phyloP scores from a whole-genome alignment of 192 early-diverging fungal species.

The Gonapodya sp. region DNA sequence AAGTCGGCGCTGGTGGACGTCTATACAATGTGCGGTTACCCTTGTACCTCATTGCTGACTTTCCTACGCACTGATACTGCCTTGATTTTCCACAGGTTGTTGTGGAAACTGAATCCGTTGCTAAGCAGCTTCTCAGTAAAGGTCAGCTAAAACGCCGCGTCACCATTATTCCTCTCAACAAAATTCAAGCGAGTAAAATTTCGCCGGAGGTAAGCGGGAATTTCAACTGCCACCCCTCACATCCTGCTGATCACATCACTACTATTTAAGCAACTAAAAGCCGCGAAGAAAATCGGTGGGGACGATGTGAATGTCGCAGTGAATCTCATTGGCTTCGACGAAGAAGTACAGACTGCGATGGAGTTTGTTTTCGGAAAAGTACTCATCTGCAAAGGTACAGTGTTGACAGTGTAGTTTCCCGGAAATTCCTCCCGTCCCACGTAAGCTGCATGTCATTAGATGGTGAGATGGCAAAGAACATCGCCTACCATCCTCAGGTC shows the following conservation, averaged over 20 bases:
- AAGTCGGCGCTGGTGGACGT: slow-evolving; percentile 87
- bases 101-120: slow-evolving; percentile 79
- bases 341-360: slow-evolving; percentile 76
- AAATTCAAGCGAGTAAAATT: slow-evolving; percentile 56
- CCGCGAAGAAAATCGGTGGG: slow-evolving; percentile 72
- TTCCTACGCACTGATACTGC: neutral
- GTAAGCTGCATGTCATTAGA: too few relatives aligned
- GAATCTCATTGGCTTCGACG: slow-evolving; percentile 67
- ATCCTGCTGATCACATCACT: too few relatives aligned
- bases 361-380: slow-evolving; percentile 88
- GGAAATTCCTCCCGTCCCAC: too few relatives aligned
- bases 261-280: slow-evolving; percentile 37
- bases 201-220: slow-evolving; percentile 29
- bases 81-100: slow-evolving; percentile 53
- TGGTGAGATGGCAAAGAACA: slow-evolving; percentile 66
- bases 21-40: slow-evolving; percentile 70
- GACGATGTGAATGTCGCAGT: slow-evolving; percentile 85
- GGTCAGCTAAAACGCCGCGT: slow-evolving; percentile 68
- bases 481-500: slow-evolving; percentile 82
- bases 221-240: neutral
- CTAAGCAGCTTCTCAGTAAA: slow-evolving; percentile 65
- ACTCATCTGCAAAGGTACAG: slow-evolving; percentile 67
- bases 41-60: neutral
- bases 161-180: slow-evolving; percentile 95
- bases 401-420: neutral